Conservation (phyloP, 169 alveolate species). For the Plasmodium vivax region DNA sequence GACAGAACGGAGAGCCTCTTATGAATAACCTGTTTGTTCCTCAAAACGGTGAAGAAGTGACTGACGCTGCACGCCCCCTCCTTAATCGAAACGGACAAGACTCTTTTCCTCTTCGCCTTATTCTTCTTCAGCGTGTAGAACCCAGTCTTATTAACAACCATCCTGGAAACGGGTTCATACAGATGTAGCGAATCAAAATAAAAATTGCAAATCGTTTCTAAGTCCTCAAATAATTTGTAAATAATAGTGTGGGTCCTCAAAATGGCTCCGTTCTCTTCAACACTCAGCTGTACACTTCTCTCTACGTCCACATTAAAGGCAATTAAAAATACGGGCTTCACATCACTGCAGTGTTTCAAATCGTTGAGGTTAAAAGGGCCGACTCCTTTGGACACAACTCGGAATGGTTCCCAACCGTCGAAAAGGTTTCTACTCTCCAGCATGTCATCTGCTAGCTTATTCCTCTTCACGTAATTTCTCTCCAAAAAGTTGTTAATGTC, state of each 20-base stretch:
- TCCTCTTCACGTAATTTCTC: constrained; percentile 45
- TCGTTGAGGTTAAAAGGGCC: constrained; percentile 85
- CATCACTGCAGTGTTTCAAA: constrained; percentile 54
- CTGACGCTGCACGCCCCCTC: constrained; percentile 75
- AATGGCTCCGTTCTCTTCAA: constrained; percentile 67
- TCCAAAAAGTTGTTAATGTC: constrained; percentile 62
- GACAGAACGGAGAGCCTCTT: constrained; percentile 76
- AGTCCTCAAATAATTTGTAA: constrained; percentile 88
- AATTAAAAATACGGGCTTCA: constrained; percentile 62
- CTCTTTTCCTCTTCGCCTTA: constrained; percentile 78
- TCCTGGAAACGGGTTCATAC: constrained; percentile 77
- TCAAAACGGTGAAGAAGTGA: constrained; percentile 63
- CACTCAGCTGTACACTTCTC: constrained; percentile 44
- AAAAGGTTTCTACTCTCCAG: constrained; percentile 12
- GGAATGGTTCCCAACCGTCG: constrained; percentile 80
- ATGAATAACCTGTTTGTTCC: constrained; percentile 72
- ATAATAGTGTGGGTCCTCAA: constrained; percentile 89
- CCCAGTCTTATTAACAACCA: constrained; percentile 82
- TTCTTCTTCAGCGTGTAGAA: constrained; percentile 74
- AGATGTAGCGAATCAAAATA: constrained; percentile 78
- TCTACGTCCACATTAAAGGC: constrained; percentile 86
- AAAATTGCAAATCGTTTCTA: constrained; percentile 80
- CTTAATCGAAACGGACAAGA: constrained; percentile 78
- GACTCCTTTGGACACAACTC: constrained; percentile 83
- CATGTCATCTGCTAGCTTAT: constrained; percentile 49